phyloP scores from a whole-genome alignment of 78 protist genomes.

The Pelomyxa schiedti region DNA sequence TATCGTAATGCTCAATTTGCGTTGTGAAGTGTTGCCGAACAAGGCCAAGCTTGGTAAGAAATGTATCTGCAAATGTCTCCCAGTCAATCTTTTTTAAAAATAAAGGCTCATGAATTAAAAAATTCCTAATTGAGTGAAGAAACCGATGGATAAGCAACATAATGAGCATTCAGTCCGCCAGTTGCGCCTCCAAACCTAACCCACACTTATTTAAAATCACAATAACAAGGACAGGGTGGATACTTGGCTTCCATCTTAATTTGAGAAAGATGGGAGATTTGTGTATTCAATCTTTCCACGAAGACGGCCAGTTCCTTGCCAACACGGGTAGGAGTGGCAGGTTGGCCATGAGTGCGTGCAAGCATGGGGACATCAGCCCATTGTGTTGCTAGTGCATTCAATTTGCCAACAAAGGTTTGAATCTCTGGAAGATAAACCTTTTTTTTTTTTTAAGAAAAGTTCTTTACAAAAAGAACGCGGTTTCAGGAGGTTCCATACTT shows the following conservation, averaged over 20 bases:
- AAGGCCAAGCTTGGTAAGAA: conserved; percentile 41
- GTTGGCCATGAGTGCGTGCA: conserved; percentile 85
- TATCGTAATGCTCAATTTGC: conserved; percentile 82
- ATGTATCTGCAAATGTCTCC: conserved; percentile 44
- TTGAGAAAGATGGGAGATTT: conserved; percentile 10
- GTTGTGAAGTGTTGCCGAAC: conserved; percentile 57
- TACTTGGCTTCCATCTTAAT: conserved; percentile 38
- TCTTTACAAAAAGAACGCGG: too few species aligned
- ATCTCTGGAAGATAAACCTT: conserved; percentile 5
- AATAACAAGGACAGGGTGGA: too few species aligned
- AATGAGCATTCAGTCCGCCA: conserved; percentile 71
- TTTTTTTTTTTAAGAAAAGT: too few species aligned
- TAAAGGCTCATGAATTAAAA: too few species aligned
- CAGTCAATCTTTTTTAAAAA: too few species aligned
- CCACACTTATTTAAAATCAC: too few species aligned
- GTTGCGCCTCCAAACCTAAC: conserved; percentile 82
- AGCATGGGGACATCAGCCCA: conserved; percentile 61
- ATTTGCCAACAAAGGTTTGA: conserved; percentile 3
- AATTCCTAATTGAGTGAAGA: conserved; percentile 59
- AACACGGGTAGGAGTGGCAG: conserved; percentile 85
- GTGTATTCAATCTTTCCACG: conserved; percentile 49
- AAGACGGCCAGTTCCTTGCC: conserved; percentile 76
- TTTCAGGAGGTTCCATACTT: not conserved
- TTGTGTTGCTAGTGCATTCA: conserved; percentile 12
- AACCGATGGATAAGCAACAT: conserved; percentile 45